A percentile compares a stretch with the other conserved stretches of the same genome.
These are phyloP conservation scores for Emericellopsis cladophorae DNA, from an alignment of 2,329 filamentous ascomycete species.

Conservation along the genomic window DNA sequence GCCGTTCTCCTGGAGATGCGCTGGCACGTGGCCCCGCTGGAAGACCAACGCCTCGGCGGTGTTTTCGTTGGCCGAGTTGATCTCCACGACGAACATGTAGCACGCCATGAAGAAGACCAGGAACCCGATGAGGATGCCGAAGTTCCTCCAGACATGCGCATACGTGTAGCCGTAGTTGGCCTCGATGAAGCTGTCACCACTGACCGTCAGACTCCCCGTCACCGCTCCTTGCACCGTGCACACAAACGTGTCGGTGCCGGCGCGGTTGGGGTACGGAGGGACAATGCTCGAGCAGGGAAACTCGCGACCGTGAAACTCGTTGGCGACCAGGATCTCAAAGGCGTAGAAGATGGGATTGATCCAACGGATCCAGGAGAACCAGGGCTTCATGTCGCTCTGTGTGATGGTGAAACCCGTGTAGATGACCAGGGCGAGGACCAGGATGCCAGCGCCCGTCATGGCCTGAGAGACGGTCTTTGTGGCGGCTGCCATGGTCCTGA, in stretches of 20 bases:
- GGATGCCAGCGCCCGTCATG: constrained; percentile 36
- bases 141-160: constrained; percentile 51
- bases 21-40: constrained; percentile 37
- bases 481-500: constrained; percentile 59
- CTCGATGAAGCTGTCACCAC: constrained; percentile 47
- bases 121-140: constrained; percentile 55
- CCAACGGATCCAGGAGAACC: constrained; percentile 67
- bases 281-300: constrained; percentile 38
- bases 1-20: constrained; percentile 17
- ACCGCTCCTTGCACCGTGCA: constrained; percentile 42
- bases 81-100: constrained; percentile 51
- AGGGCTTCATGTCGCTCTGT: constrained; percentile 49
- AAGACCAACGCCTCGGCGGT: constrained; percentile 60
- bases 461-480: constrained; percentile 53
- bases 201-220: constrained; percentile 38
- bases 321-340: constrained; percentile 60
- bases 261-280: constrained; percentile 29
- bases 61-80: constrained; percentile 50
- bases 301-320: constrained; percentile 51
- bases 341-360: constrained; percentile 63
- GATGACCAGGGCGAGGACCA: constrained; percentile 47
- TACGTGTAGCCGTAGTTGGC: constrained; percentile 43
- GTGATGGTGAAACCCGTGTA: constrained; percentile 45
- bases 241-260: constrained; percentile 32
- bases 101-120: constrained; percentile 48